phyloP scores from a whole-genome alignment of 257 asterid species.

The Linaria vulgaris region DNA sequence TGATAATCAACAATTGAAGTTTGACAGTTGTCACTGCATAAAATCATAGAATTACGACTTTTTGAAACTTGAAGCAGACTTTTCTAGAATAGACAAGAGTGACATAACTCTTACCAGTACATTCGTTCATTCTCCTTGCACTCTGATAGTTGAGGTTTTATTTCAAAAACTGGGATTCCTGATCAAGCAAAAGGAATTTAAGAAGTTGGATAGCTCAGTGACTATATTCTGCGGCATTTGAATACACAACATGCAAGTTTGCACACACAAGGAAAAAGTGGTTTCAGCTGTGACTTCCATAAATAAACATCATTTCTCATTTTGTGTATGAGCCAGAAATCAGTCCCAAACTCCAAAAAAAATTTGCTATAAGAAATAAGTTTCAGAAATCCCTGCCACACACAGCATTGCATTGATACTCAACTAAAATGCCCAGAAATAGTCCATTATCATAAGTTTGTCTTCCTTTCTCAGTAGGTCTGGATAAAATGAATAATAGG shows the following conservation, averaged over 20 bases:
- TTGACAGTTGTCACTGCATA: constrained; percentile 72
- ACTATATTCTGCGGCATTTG: neutral
- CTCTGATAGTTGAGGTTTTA: constrained; percentile 32
- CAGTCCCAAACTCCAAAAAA: neutral
- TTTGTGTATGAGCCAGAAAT: neutral
- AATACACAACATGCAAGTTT: neutral
- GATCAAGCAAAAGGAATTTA: constrained; percentile 30
- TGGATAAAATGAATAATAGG: constrained; percentile 3
- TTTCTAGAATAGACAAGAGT: neutral
- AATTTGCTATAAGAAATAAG: neutral
- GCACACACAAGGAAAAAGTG: neutral
- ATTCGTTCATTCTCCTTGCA: constrained; percentile 47
- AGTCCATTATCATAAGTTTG: constrained; percentile 7
- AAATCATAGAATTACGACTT: constrained; percentile 22
- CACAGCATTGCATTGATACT: neutral
- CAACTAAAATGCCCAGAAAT: constrained; percentile 9
- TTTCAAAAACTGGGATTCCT: constrained; percentile 53
- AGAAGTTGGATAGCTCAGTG: constrained; percentile 11
- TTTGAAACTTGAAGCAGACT: constrained; percentile 4
- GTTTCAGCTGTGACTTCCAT: constrained; percentile 7
- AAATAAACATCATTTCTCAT: neutral
- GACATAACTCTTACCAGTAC: constrained; percentile 52
- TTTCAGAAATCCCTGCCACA: neutral
- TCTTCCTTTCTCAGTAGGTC: neutral
- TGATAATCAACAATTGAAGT: constrained; percentile 70